Evolutionary conservation across 257 asterid species (phyloP), one percentile per base, ranked within the genome.

Genomic region (Solanum paucissectum): DNA sequence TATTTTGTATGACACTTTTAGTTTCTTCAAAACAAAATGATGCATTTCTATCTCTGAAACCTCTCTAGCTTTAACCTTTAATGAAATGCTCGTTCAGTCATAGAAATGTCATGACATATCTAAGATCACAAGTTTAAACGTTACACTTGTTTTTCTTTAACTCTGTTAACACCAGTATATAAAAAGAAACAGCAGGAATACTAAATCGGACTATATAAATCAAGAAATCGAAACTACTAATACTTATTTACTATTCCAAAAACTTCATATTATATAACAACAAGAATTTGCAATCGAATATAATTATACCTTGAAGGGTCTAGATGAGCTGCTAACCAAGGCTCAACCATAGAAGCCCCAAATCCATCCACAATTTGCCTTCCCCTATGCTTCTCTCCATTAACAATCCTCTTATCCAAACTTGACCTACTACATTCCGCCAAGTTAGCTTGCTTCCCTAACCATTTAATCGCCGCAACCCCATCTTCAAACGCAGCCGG

Each of bases 251-350:
- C 64, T 42, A 14, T 27, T 25, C 66, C 27, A 46, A 33, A 73
- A 33, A 13, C 2, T 1, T 86, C 29, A 33, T 21, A 86, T 40
- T 27, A 66, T 18, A 20, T 5, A 86, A 16, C 75, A 69, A 7
- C 3, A 32, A 4, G 69, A 16, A 38, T 52, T 29, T 5, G 20
- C 4, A 68, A 46, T 6, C 13, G 87, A 75, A 85, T 34, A 34
- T 34, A 55, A 7, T 37, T 62, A 33, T 90, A 95, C 98, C 98
- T 95, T 13, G 96, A 94, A 49, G 89, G 93, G 84, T 94, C 98
- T n/a, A 91, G 97, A 89, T 95, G 98, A 91, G 98, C 95, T 90
- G 98, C 98, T 90, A 95, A 87, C 98, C 98, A 95, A 2, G 98
- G 98, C 74, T 94, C 98, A 73, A 89, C 94, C 93, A 92, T 91